Percentiles rank a stretch among this genome's conserved stretches.
These are phyloP conservation scores for Diaporthe capsici DNA, from an alignment of 2,329 filamentous ascomycete genomes.

Conservation along the genomic window DNA sequence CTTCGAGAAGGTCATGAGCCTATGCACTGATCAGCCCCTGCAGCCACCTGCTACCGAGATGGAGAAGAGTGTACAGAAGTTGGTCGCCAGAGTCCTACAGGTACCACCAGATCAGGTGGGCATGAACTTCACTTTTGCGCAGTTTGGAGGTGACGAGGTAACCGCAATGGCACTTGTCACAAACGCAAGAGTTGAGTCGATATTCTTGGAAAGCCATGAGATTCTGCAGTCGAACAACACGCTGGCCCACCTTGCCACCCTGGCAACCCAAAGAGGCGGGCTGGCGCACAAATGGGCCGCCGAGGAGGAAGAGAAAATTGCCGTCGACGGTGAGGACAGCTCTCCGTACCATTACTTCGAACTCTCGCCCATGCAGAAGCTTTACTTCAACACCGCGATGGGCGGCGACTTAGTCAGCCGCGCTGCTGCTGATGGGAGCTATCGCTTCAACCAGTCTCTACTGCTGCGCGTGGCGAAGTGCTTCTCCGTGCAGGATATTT, in stretches of 20 bases:
- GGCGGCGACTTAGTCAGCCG: conserved; percentile 52
- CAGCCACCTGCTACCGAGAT: conserved; percentile 54
- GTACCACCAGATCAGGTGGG: conserved; percentile 56
- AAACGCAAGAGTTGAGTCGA: conserved; percentile 55
- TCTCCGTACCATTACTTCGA: conserved; percentile 52
- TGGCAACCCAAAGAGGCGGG: conserved; percentile 52
- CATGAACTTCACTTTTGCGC: conserved; percentile 57
- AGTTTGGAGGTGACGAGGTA: conserved; percentile 58
- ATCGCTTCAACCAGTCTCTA: conserved; percentile 66
- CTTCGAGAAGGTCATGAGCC: conserved; percentile 61
- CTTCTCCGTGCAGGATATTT: conserved; percentile 59
- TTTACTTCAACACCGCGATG: conserved; percentile 65
- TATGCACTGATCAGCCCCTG: conserved; percentile 55
- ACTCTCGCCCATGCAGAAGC: conserved; percentile 67
- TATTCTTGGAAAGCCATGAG: conserved; percentile 54
- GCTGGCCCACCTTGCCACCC: conserved; percentile 55
- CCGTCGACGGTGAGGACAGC: conserved; percentile 16
- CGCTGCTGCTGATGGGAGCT: conserved; percentile 52
- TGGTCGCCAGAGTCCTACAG: conserved; percentile 56
- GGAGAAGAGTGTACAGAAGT: conserved; percentile 56
- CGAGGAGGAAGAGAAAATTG: conserved; percentile 48
- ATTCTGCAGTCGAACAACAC: conserved; percentile 54
- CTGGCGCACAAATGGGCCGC: conserved; percentile 52
- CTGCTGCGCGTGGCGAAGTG: conserved; percentile 60
- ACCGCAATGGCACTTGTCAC: conserved; percentile 56